Percentiles rank a stretch among this genome's conserved stretches.
Evolutionary conservation across 768 basidiomycete species (phyloP).

Genomic region (Russula brevipes): DNA sequence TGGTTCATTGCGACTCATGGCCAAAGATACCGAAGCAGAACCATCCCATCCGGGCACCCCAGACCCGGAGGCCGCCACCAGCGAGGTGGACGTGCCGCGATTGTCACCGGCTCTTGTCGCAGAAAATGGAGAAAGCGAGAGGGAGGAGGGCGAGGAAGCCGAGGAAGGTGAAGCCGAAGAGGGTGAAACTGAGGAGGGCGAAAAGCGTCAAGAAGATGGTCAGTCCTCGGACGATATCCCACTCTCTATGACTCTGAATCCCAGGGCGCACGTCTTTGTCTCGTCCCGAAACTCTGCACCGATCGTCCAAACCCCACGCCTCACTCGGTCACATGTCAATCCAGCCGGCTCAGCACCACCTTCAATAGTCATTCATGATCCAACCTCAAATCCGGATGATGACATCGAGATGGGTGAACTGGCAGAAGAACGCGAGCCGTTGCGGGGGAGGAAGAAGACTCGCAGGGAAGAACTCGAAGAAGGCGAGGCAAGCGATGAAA

Average conservation of each 20-base stretch:
- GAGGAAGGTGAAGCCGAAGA: slow-evolving; percentile 37
- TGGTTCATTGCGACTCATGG: slow-evolving; percentile 55
- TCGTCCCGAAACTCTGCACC: slow-evolving; percentile 31
- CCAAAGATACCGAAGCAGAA: slow-evolving; percentile 54
- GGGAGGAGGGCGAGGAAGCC: slow-evolving; percentile 33
- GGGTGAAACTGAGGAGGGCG: slow-evolving; percentile 41
- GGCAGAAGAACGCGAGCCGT: slow-evolving; percentile 59
- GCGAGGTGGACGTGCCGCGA: slow-evolving; percentile 36
- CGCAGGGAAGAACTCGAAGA: slow-evolving; percentile 73
- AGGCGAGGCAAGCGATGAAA: slow-evolving; percentile 78
- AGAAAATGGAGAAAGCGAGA: slow-evolving; percentile 26
- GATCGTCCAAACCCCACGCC: slow-evolving; percentile 3
- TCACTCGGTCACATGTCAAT: neutral
- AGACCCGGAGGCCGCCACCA: slow-evolving; percentile 12
- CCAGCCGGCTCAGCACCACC: slow-evolving; percentile 21
- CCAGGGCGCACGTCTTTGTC: slow-evolving; percentile 33
- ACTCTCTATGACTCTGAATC: slow-evolving; percentile 32
- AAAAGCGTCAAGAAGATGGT: slow-evolving; percentile 36
- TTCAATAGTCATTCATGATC: slow-evolving; percentile 21
- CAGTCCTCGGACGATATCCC: slow-evolving; percentile 31
- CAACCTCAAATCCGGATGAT: slow-evolving; percentile 34
- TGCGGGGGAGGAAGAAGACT: slow-evolving; percentile 46
- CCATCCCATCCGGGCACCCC: slow-evolving; percentile 18
- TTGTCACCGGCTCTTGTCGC: slow-evolving; percentile 50
- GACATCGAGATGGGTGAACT: slow-evolving; percentile 94